Percentiles rank a stretch among this genome's conserved stretches.
These are phyloP conservation scores for Alternaria alternata DNA, from an alignment of 2,329 filamentous ascomycete genomes.

Conservation along the genomic window DNA sequence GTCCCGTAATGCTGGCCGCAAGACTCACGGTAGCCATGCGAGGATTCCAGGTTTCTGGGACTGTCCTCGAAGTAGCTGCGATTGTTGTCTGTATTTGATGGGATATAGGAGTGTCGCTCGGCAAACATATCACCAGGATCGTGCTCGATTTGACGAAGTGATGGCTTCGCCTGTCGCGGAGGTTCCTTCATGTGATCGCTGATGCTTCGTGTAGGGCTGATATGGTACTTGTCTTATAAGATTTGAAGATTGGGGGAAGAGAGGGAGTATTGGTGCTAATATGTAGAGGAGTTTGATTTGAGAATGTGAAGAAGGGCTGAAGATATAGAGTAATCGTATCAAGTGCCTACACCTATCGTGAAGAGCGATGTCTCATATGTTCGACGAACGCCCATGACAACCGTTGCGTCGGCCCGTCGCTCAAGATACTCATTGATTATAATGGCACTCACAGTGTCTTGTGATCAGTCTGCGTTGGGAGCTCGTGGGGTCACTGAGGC, in stretches of 20 bases:
- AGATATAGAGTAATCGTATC: background rate
- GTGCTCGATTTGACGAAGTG: conserved; percentile 4
- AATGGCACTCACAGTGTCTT: conserved; percentile 33
- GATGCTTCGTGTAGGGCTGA: background rate
- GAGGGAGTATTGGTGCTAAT: conserved; percentile 5
- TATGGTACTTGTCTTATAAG: background rate
- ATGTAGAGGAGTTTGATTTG: background rate
- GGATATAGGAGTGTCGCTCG: conserved; percentile 2
- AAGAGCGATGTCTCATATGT: conserved; percentile 16
- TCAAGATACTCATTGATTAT: background rate
- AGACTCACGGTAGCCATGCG: conserved; percentile 10
- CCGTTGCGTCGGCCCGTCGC: conserved; percentile 8
- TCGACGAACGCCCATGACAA: conserved; percentile 12
- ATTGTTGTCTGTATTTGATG: background rate
- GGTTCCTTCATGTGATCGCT: conserved; percentile 24
- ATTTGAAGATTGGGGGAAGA: conserved; percentile 5
- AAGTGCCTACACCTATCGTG: conserved; percentile 8
- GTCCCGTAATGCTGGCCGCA: conserved; percentile 2
- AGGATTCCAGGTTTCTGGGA: background rate
- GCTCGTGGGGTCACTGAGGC: conserved; percentile 10
- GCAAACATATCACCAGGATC: background rate
- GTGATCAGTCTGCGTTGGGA: conserved; percentile 39
- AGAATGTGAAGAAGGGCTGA: conserved; percentile 18
- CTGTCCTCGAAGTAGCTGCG: conserved; percentile 2
- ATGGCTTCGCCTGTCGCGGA: conserved; percentile 6